Conservation (phyloP, 148 eudicot species). For the Polygonum aviculare region DNA sequence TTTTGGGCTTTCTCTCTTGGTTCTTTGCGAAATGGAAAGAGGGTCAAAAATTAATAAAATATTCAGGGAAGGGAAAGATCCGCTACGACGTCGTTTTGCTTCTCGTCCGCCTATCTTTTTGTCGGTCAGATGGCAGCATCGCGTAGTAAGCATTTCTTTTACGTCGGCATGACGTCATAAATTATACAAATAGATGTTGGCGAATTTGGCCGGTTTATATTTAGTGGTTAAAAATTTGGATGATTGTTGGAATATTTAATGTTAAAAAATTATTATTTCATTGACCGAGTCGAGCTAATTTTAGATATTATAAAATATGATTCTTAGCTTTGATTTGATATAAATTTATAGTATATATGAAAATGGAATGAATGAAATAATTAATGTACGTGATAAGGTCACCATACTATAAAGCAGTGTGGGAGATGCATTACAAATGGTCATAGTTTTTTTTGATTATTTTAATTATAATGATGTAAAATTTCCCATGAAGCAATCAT, state of each 20-base stretch:
- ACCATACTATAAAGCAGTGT: neutral
- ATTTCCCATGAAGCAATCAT: neutral
- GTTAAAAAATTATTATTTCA: too few relatives aligned
- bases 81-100: neutral
- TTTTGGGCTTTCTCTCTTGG: constrained; percentile 13
- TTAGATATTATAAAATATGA: neutral
- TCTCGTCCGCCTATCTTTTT: neutral
- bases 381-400: too few relatives aligned
- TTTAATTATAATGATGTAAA: neutral
- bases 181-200: neutral
- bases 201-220: neutral
- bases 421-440: neutral
- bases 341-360: too few relatives aligned
- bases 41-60: constrained; percentile 3
- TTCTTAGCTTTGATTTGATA: too few relatives aligned
- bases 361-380: too few relatives aligned
- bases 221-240: neutral
- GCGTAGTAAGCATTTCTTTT: neutral
- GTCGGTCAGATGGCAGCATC: constrained; percentile 22
- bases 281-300: too few relatives aligned
- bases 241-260: neutral
- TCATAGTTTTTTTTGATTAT: too few relatives aligned
- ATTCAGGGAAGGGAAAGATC: neutral
- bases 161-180: neutral
- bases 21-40: constrained; percentile 6